Percentiles rank a stretch among this genome's conserved stretches.
Conservation (phyloP, 2,329 filamentous ascomycete genomes). For the Stromatinia cepivora region DNA sequence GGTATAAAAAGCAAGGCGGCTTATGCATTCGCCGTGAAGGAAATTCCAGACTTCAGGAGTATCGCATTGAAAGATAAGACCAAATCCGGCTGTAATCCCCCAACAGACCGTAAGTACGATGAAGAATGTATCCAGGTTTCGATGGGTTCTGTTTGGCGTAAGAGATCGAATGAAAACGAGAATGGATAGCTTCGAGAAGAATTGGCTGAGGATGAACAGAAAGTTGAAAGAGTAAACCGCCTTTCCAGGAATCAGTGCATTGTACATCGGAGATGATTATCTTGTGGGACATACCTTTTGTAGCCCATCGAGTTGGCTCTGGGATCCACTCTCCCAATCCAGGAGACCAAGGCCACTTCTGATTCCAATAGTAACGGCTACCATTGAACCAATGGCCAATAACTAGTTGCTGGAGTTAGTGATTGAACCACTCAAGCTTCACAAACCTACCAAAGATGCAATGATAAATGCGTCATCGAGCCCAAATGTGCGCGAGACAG, state of each 20-base stretch:
- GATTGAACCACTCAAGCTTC: neutral
- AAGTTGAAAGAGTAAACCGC: neutral
- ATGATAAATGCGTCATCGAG: constrained; percentile 4
- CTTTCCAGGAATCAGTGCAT: neutral
- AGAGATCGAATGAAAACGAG: constrained; percentile 9
- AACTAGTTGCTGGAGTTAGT: neutral
- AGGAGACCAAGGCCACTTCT: neutral
- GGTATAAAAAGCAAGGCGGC: constrained; percentile 2
- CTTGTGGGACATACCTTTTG: neutral
- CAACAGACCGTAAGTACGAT: constrained; percentile 6
- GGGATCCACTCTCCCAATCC: constrained; percentile 2
- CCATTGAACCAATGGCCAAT: neutral
- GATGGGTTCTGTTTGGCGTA: constrained; percentile 3
- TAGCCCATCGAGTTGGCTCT: neutral
- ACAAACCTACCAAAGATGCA: neutral
- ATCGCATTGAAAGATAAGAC: neutral
- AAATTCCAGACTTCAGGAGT: neutral
- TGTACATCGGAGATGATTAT: neutral
- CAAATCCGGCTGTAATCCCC: neutral
- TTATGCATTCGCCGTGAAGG: neutral
- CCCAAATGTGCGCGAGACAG: neutral
- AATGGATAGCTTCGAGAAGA: constrained; percentile 7
- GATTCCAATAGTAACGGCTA: neutral
- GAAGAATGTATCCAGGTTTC: neutral
- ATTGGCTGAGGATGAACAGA: neutral